Percentiles rank a stretch among this genome's conserved stretches.
These are phyloP conservation scores for Gelatoporia subvermispora DNA, from an alignment of 768 basidiomycete genomes.

Conservation along the genomic window DNA sequence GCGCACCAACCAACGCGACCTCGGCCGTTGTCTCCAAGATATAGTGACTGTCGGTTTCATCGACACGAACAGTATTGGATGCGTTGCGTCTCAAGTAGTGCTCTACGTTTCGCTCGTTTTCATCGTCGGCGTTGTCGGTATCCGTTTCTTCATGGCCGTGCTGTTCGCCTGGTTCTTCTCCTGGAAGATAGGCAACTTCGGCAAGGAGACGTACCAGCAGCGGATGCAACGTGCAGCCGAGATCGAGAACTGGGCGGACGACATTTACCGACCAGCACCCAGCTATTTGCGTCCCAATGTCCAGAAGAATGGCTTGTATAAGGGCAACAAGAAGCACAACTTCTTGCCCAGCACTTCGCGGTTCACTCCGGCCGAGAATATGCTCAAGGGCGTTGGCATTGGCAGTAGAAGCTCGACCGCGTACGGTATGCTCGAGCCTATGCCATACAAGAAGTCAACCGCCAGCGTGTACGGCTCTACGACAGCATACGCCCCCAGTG, in stretches of 20 bases:
- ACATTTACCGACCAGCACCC: conserved; percentile 93
- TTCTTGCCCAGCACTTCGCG: conserved; percentile 67
- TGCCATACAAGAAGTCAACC: conserved; percentile 49
- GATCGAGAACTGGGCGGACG: conserved; percentile 95
- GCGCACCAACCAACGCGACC: conserved; percentile 59
- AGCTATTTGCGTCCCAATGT: conserved; percentile 88
- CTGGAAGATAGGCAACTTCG: conserved; percentile 93
- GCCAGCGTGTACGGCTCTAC: conserved; percentile 24
- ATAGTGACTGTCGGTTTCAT: conserved; percentile 87
- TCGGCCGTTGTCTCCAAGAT: conserved; percentile 84
- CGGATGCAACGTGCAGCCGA: conserved; percentile 84
- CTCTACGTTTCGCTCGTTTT: conserved; percentile 94
- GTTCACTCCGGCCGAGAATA: conserved; percentile 69
- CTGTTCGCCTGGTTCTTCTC: conserved; percentile 98
- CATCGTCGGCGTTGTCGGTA: conserved; percentile 94
- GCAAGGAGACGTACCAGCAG: conserved; percentile 87
- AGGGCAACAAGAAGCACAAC: conserved; percentile 47
- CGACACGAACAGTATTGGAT: conserved; percentile 91
- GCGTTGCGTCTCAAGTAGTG: conserved; percentile 91
- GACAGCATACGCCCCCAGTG: conserved; percentile 12
- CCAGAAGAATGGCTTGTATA: conserved; percentile 60
- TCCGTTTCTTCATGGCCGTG: conserved; percentile 95
- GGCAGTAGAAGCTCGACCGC: conserved; percentile 53
- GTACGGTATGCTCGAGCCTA: conserved; percentile 62
- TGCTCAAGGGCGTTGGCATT: conserved; percentile 41